Percentiles rank a stretch among this genome's conserved stretches.
Conservation (phyloP, 2,329 filamentous ascomycete genomes). For the Byssoonygena ceratinophila region DNA sequence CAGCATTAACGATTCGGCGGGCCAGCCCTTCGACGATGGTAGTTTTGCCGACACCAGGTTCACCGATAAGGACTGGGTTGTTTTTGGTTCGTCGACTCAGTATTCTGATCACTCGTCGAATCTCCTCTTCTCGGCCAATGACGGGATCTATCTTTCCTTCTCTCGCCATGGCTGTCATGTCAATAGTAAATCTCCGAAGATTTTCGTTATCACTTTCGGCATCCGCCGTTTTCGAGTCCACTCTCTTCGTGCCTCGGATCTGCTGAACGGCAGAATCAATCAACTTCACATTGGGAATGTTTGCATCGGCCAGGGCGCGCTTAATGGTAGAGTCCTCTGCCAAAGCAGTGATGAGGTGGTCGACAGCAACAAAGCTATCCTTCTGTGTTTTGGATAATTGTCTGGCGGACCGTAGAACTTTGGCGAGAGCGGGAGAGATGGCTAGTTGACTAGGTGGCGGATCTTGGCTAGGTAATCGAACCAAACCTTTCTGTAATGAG, state of each 20-base stretch:
- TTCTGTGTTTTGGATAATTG: slow-evolving; percentile 96
- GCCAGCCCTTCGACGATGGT: slow-evolving; percentile 95
- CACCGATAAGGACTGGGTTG: slow-evolving; percentile 95
- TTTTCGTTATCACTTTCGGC: slow-evolving; percentile 87
- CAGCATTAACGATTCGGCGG: slow-evolving; percentile 87
- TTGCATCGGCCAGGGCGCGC: slow-evolving; percentile 66
- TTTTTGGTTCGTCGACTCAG: slow-evolving; percentile 92
- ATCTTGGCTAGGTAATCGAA: slow-evolving; percentile 85
- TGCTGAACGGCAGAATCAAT: slow-evolving; percentile 82
- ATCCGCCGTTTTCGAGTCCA: slow-evolving; percentile 94
- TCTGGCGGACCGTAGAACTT: slow-evolving; percentile 70
- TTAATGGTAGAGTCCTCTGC: slow-evolving; percentile 69
- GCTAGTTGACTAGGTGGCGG: slow-evolving; percentile 83
- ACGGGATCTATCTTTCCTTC: slow-evolving; percentile 98
- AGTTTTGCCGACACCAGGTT: slow-evolving; percentile 96
- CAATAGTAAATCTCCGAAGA: slow-evolving; percentile 94
- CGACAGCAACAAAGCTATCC: slow-evolving; percentile 85
- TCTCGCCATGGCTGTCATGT: slow-evolving; percentile 91
- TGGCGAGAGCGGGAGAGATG: slow-evolving; percentile 70
- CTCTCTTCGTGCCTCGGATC: slow-evolving; percentile 82
- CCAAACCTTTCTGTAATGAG: slow-evolving; percentile 79
- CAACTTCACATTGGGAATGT: slow-evolving; percentile 82
- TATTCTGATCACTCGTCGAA: slow-evolving; percentile 81
- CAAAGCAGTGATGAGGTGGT: slow-evolving; percentile 81
- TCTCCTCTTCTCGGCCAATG: slow-evolving; percentile 93